These are phyloP conservation scores for Eucalyptus melliodora DNA, from an alignment of 345 rosid species.

Conservation along the genomic window DNA sequence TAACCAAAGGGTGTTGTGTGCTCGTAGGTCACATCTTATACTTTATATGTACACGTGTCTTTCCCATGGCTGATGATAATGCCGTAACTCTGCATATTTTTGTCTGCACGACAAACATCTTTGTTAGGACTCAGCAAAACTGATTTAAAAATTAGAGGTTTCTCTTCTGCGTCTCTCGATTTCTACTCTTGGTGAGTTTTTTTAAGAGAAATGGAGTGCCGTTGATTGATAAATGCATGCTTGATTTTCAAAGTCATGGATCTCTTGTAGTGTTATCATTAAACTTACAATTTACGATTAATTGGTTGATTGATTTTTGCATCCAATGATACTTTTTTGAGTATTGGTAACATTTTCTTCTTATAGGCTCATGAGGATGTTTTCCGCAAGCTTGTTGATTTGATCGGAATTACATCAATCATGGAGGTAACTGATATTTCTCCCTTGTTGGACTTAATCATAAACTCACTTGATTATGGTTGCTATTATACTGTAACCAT, in stretches of 20 bases:
- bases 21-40: neutral
- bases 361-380: conserved; percentile 85
- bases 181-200: neutral
- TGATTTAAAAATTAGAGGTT: neutral
- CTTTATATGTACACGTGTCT: neutral
- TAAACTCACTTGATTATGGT: neutral
- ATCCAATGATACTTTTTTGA: neutral
- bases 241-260: neutral
- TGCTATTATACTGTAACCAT: neutral
- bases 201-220: neutral
- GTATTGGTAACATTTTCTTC: neutral
- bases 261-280: neutral
- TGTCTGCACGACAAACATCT: neutral
- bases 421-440: conserved; percentile 64
- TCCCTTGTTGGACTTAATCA: neutral
- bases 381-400: conserved; percentile 79
- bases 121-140: neutral
- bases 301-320: neutral
- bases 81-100: neutral
- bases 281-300: neutral
- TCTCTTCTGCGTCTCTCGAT: neutral
- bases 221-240: neutral
- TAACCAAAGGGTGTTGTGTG: neutral
- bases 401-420: conserved; percentile 97
- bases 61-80: neutral